Evolutionary conservation across 1,284 basidiomycete species (phyloP).

Genomic region (Taiwanofungus camphoratus): DNA sequence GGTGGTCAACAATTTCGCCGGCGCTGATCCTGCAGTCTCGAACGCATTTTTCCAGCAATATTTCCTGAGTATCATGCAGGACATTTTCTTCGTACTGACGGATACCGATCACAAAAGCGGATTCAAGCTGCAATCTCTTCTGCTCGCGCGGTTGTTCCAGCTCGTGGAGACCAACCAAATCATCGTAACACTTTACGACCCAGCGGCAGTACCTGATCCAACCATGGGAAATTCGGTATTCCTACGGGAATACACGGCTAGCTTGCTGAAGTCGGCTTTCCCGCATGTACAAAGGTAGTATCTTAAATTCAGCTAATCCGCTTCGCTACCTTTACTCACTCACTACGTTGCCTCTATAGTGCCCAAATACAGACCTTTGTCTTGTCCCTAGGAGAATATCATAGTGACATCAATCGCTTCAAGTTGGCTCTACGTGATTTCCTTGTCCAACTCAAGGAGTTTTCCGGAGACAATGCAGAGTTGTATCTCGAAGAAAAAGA

Average conservation of each 20-base stretch:
- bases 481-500: slow-evolving; percentile 96
- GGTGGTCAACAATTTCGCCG: slow-evolving; percentile 93
- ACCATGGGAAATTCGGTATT: slow-evolving; percentile 79
- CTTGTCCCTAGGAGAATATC: slow-evolving; percentile 77
- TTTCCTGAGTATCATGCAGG: slow-evolving; percentile 90
- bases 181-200: slow-evolving; percentile 83
- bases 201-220: slow-evolving; percentile 67
- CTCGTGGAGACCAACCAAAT: slow-evolving; percentile 85
- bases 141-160: slow-evolving; percentile 93
- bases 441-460: slow-evolving; percentile 91
- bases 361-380: slow-evolving; percentile 79
- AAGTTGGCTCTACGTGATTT: slow-evolving; percentile 92
- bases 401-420: slow-evolving; percentile 89
- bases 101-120: slow-evolving; percentile 99
- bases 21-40: slow-evolving; percentile 68
- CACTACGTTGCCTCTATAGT: too few species aligned
- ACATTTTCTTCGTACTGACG: slow-evolving; percentile 96
- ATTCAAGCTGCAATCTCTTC: slow-evolving; percentile 85
- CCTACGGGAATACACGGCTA: slow-evolving; percentile 85
- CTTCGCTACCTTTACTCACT: too few species aligned
- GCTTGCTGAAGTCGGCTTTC: slow-evolving; percentile 85
- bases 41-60: slow-evolving; percentile 88
- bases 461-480: slow-evolving; percentile 82
- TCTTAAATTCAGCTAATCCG: slow-evolving; percentile 7
- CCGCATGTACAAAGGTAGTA: slow-evolving; percentile 77